A percentile compares a stretch with the other conserved stretches of the same genome.
Evolutionary conservation across 2,329 filamentous ascomycete species (phyloP).

Genomic region (Penicillium sp.): DNA sequence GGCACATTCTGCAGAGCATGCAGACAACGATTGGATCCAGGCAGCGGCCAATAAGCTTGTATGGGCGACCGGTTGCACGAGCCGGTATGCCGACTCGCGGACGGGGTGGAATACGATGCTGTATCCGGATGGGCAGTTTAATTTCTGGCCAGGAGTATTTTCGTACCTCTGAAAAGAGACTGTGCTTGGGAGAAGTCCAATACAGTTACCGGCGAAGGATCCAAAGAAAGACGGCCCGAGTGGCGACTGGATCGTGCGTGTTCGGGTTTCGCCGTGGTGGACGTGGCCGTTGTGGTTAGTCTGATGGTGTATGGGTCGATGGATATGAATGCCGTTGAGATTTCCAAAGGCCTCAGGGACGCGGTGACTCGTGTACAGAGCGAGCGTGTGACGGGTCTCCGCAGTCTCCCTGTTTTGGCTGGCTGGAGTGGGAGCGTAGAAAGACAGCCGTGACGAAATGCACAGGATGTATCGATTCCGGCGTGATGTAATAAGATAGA

Average conservation of each 20-base stretch:
- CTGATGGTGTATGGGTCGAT: background rate
- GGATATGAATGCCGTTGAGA: background rate
- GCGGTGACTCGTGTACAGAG: background rate
- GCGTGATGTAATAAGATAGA: background rate
- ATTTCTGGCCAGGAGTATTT: slow-evolving; percentile 50
- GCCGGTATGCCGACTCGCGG: slow-evolving; percentile 51
- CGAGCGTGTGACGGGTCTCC: background rate
- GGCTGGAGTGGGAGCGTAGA: background rate
- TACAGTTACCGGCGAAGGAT: background rate
- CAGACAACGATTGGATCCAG: slow-evolving; percentile 43
- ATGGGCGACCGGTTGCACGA: slow-evolving; percentile 51
- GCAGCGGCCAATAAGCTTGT: slow-evolving; percentile 45
- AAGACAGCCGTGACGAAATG: background rate
- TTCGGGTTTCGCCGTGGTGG: background rate
- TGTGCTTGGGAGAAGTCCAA: background rate
- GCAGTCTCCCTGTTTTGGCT: background rate
- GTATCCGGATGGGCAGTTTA: slow-evolving; percentile 54
- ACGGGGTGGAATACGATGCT: slow-evolving; percentile 52
- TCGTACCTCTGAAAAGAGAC: slow-evolving; percentile 42
- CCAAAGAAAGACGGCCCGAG: background rate
- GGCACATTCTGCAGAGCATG: slow-evolving; percentile 33
- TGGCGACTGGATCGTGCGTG: background rate
- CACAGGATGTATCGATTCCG: background rate
- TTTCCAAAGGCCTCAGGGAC: background rate
- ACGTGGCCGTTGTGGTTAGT: background rate